These are phyloP conservation scores for Chlorella sp. DNA, from an alignment of 139 green algal species.

Conservation along the genomic window DNA sequence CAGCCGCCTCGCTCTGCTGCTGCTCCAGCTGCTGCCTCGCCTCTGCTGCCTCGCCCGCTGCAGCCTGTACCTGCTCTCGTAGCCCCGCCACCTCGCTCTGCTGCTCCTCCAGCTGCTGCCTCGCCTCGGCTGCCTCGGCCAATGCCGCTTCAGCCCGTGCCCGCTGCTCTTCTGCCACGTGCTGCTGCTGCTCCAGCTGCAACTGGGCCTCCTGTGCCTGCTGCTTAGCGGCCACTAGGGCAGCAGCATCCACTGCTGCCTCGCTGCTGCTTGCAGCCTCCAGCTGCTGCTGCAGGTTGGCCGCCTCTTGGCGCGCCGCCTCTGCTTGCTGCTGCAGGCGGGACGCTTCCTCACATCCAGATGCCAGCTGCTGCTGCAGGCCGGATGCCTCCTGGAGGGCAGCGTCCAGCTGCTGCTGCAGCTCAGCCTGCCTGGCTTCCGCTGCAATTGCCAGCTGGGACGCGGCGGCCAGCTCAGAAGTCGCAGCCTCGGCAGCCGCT, in stretches of 20 bases:
- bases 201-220: background rate
- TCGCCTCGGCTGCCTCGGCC: background rate
- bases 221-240: conserved; percentile 1
- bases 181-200: background rate
- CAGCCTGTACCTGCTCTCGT: background rate
- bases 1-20: background rate
- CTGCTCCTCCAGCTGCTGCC: conserved; percentile 6
- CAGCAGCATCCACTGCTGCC: conserved; percentile 9
- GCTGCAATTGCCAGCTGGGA: background rate
- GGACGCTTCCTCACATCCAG: background rate
- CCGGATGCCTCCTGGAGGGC: background rate
- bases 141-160: background rate
- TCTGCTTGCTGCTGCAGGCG: conserved; percentile 6
- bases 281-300: conserved; percentile 25
- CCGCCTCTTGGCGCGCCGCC: background rate
- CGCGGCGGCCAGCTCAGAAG: background rate
- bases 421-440: background rate
- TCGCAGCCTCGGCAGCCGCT: background rate
- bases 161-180: background rate
- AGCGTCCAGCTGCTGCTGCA: conserved; percentile 16
- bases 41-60: background rate
- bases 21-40: conserved; percentile 4
- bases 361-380: background rate
- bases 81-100: background rate
- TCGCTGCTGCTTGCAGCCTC: background rate